Conservation (phyloP, 2,329 filamentous ascomycete genomes). For the Aureobasidium sp. region DNA sequence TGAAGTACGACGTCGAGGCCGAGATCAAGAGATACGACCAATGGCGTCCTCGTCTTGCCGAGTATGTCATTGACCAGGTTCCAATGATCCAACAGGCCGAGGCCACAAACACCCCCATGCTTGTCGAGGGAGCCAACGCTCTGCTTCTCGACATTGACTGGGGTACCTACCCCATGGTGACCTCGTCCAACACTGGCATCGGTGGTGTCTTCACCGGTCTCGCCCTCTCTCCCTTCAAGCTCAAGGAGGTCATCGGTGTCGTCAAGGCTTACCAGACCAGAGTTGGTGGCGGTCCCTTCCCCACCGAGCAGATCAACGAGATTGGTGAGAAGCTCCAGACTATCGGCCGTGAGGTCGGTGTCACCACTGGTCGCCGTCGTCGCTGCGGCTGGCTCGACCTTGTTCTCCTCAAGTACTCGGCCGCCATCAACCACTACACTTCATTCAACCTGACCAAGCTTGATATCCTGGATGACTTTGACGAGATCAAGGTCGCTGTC, state of each 20-base stretch:
- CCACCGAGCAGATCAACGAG: constrained; percentile 56
- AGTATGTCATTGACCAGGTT: constrained; percentile 61
- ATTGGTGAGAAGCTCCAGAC: constrained; percentile 51
- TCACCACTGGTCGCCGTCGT: constrained; percentile 53
- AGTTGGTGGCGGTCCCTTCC: constrained; percentile 55
- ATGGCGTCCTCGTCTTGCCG: constrained; percentile 51
- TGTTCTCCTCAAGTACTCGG: constrained; percentile 60
- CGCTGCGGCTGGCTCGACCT: constrained; percentile 62
- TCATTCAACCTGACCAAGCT: constrained; percentile 59
- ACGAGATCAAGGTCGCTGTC: constrained; percentile 66
- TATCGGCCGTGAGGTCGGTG: constrained; percentile 51
- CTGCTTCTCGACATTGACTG: constrained; percentile 62
- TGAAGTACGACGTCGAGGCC: constrained; percentile 62
- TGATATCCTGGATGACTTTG: constrained; percentile 67
- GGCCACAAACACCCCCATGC: constrained; percentile 50
- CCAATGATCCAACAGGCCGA: constrained; percentile 58
- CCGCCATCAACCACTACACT: constrained; percentile 61
- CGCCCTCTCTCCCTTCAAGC: constrained; percentile 53
- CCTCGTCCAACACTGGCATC: constrained; percentile 53
- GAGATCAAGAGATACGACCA: constrained; percentile 58
- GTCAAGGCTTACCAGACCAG: constrained; percentile 61
- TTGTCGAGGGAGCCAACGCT: constrained; percentile 63
- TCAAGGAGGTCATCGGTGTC: constrained; percentile 57
- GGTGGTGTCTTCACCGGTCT: constrained; percentile 59
- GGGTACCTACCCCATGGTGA: constrained; percentile 56